These are phyloP conservation scores for Scutellaria galericulata DNA, from an alignment of 257 asterid genomes.

Conservation along the genomic window DNA sequence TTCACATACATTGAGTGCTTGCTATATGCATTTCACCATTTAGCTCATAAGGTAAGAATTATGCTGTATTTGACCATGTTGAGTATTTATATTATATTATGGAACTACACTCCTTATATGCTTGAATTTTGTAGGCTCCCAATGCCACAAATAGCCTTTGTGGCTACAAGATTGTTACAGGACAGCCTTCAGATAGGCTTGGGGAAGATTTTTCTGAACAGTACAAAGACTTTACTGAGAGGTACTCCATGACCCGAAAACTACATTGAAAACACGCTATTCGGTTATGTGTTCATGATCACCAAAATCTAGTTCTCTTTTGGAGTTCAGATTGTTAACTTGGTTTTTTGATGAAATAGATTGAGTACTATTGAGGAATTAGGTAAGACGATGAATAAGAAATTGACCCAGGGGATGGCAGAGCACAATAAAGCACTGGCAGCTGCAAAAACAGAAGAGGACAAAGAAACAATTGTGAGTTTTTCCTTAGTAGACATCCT, in stretches of 20 bases:
- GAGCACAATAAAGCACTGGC: slow-evolving; percentile 87
- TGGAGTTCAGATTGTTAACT: slow-evolving; percentile 34
- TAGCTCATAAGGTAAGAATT: slow-evolving; percentile 81
- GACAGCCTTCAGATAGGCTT: slow-evolving; percentile 97
- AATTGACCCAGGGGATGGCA: slow-evolving; percentile 90
- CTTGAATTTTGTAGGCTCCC: slow-evolving; percentile 68
- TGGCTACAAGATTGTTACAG: slow-evolving; percentile 93
- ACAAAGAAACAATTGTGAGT: slow-evolving; percentile 76
- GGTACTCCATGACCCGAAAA: slow-evolving; percentile 46
- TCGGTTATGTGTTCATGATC: slow-evolving; percentile 9
- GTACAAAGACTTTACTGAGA: slow-evolving; percentile 80
- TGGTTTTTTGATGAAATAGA: slow-evolving; percentile 54
- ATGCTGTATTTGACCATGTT: slow-evolving; percentile 4
- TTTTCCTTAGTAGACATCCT: slow-evolving; percentile 26
- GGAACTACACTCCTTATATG: neutral
- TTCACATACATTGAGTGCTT: slow-evolving; percentile 76
- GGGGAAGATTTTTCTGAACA: slow-evolving; percentile 96
- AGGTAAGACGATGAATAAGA: slow-evolving; percentile 83
- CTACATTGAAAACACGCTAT: slow-evolving; percentile 10
- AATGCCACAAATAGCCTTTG: slow-evolving; percentile 90
- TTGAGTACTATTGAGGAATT: slow-evolving; percentile 80
- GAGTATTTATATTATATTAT: slow-evolving; percentile 12
- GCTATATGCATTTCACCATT: slow-evolving; percentile 82
- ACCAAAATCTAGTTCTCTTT: neutral
- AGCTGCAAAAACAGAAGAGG: slow-evolving; percentile 89